A percentile compares a stretch with the other conserved stretches of the same genome.
These are phyloP conservation scores for Mycena rosella DNA, from an alignment of 768 basidiomycete genomes.

Conservation along the genomic window DNA sequence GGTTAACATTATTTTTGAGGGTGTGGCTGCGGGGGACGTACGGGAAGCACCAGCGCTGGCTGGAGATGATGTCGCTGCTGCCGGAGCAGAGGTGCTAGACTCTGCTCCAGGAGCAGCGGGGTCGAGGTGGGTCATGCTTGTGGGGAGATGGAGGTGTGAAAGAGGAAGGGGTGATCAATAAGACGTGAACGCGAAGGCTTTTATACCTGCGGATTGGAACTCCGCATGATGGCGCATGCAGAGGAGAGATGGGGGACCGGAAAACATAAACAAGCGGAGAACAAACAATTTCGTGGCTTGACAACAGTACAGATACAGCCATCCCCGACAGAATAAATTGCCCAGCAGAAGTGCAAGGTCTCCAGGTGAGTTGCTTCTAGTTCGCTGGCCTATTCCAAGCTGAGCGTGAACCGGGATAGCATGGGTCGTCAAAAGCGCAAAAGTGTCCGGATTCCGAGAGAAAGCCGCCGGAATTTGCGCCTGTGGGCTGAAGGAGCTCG, in stretches of 20 bases:
- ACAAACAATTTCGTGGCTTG: not conserved
- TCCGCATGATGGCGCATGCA: not conserved
- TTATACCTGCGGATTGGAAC: not conserved
- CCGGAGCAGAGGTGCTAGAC: not conserved
- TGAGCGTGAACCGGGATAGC: too few species aligned
- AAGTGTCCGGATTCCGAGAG: not conserved
- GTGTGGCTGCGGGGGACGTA: not conserved
- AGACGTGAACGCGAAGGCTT: not conserved
- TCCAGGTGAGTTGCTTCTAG: not conserved
- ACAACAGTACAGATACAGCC: not conserved
- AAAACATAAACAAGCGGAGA: not conserved
- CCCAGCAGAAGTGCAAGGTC: not conserved
- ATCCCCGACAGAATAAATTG: not conserved
- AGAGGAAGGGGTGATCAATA: not conserved
- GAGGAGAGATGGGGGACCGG: not conserved
- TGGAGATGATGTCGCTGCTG: not conserved
- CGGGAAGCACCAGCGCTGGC: not conserved
- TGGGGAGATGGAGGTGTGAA: not conserved
- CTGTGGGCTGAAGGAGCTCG: not conserved
- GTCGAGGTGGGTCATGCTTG: not conserved
- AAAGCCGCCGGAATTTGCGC: not conserved
- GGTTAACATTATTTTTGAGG: too few species aligned
- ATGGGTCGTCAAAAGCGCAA: not conserved
- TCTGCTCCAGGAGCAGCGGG: not conserved
- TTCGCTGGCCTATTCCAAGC: too few species aligned